Base-by-base conservation (phyloP, 805 yeast species). In the Sungouiella thailandica region DNA sequence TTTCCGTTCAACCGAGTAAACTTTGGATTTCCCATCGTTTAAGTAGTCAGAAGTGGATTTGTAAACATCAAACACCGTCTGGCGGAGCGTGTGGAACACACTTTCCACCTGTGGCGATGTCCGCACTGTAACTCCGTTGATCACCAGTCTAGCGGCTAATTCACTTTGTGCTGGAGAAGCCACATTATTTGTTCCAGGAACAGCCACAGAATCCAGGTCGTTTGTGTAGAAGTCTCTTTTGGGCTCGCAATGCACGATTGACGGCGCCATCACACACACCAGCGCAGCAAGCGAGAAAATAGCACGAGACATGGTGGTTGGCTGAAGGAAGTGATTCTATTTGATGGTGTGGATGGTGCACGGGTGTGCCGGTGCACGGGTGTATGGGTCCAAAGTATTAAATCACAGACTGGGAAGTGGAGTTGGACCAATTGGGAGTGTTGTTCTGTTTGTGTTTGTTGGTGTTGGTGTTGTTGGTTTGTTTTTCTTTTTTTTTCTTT, bases 1-100 rank as follows among this genome's bases (percentile, higher is more conserved):
- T 36, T 70, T 62, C 49, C 80, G 72, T 61, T 86, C 96, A 4
- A 72, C 69, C 16, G 61, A 56, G 47, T 78, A 72, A 46, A 75
- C 80, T 31, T 64, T 62, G 24, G 66, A 52, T 35, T 80, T 70
- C 6, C 69, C 66, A 12, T 60, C 60, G 42, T 78, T 71, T 34
- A 76, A 58, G 25, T 61, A 63, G n/a, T 35, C 35, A 17, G 47
- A 45, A 1, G 50, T 31, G 6, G 43, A 23, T n/a, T 57, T 43
- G 24, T 65, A 53, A 25, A 56, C 58, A 4, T 46, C 52, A 16
- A 53, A 46, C 4, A 72, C 49, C 32, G 60, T 48, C 34, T 66
- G 60, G 57, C 94, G 75, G 4, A 69, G 68, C 2, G 49, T 17
- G 31, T 65, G 69, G 46, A 83, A 61, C 31, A 59, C 57, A 3